Base-by-base conservation (phyloP, 1,284 basidiomycete genomes). In the Farysia itapuensis region DNA sequence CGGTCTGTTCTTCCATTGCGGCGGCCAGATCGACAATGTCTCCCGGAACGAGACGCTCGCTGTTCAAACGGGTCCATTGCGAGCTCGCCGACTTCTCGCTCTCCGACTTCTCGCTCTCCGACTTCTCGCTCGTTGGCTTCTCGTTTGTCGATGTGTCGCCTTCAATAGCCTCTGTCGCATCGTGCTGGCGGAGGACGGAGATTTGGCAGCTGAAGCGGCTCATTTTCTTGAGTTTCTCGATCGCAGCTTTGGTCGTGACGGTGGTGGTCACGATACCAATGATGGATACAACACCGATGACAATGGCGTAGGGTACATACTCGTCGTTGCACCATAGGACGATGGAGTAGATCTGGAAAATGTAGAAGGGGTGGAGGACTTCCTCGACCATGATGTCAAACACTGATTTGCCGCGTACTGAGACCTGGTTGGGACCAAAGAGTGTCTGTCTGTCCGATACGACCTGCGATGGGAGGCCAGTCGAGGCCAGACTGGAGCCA, bases 321-420 rank as follows among this genome's bases (percentile, higher is more conserved):
- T 65, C 51, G 32, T 67, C 65, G 44, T 53, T 47, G 36, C 26
- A 45, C 64, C 64, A 67, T 4, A 67, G 38, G 5, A 51, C 37
- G 41, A 66, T 61, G 12, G 58, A 51, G 35, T 46, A 51, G 26
- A 66, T 42, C 43, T 50, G 43, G 36, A 67, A 66, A 32, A 66
- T 54, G 43, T 67, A 67, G 40, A 67, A 66, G 7, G 65, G 65
- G 18, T 67, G 61, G 9, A 63, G 51, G 3, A 48, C 63, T 20
- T 67, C 65, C 14, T 57, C 48, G 32, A 66, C 16, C 34, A 56
- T 39, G 35, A 67, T 45, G 15, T 43, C 29, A n/a, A 34, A 14
- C 12, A 48, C 39, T 4, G 49, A 48, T 30, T 48, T 63, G 18
- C 51, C 60, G 23, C 47, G 39, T 32, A 67, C 61, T 5, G 35